These are phyloP conservation scores for Myxozyma udenii DNA, from an alignment of 805 yeast species.

Conservation along the genomic window DNA sequence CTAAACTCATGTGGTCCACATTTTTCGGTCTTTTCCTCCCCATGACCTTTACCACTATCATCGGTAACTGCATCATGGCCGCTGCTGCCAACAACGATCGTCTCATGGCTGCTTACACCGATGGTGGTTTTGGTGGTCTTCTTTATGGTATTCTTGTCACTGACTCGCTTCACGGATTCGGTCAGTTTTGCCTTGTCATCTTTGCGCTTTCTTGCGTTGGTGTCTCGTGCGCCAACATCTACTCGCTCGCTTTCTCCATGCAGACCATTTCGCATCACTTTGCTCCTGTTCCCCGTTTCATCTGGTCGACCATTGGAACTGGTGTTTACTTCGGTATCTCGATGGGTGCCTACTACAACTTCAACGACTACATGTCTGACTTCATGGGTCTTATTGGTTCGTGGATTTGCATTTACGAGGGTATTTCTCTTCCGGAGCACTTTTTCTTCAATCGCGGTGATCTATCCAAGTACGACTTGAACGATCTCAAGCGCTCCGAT, in stretches of 20 bases:
- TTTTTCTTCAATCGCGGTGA: slow-evolving; percentile 56
- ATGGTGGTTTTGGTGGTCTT: slow-evolving; percentile 73
- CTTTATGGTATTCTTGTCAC: slow-evolving; percentile 73
- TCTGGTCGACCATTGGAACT: slow-evolving; percentile 79
- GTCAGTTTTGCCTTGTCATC: slow-evolving; percentile 82
- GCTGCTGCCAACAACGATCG: slow-evolving; percentile 50
- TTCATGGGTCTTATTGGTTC: slow-evolving; percentile 91
- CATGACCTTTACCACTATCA: slow-evolving; percentile 63
- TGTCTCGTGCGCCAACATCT: slow-evolving; percentile 91
- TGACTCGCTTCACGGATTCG: slow-evolving; percentile 81
- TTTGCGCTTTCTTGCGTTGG: slow-evolving; percentile 84
- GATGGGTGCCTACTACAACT: slow-evolving; percentile 60
- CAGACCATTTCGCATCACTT: slow-evolving; percentile 80
- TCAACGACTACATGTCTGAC: slow-evolving; percentile 68
- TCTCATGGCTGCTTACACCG: slow-evolving; percentile 52
- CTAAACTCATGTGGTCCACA: slow-evolving; percentile 62
- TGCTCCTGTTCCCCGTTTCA: slow-evolving; percentile 70
- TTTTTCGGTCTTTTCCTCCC: slow-evolving; percentile 65
- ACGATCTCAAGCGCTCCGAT: slow-evolving; percentile 55
- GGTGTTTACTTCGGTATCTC: slow-evolving; percentile 69
- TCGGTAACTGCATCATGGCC: slow-evolving; percentile 84
- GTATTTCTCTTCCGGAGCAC: slow-evolving; percentile 77
- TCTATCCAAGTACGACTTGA: slow-evolving; percentile 54
- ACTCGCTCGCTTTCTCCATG: slow-evolving; percentile 81
- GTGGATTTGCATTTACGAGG: slow-evolving; percentile 81